Conservation (phyloP, 768 basidiomycete genomes). For the Trametes gibbosa region DNA sequence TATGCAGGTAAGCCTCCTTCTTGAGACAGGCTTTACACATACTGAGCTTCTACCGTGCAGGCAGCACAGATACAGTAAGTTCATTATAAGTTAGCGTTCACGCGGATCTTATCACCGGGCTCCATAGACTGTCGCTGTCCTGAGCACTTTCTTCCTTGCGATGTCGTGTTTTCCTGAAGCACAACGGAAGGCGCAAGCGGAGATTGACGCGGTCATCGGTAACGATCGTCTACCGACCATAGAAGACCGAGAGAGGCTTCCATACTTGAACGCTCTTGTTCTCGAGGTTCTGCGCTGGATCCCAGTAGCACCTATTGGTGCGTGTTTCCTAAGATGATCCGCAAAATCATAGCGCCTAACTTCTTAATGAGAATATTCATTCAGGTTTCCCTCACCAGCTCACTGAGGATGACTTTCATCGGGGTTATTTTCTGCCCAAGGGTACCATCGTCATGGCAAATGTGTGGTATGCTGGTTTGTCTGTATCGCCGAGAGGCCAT, state of each 20-base stretch:
- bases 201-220: conserved; percentile 35
- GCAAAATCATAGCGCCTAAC: background rate
- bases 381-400: conserved; percentile 23
- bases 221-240: conserved; percentile 44
- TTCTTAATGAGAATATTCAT: background rate
- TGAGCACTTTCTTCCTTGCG: conserved; percentile 26
- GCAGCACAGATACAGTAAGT: conserved; percentile 23
- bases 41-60: background rate
- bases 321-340: background rate
- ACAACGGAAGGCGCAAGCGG: conserved; percentile 39
- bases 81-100: background rate
- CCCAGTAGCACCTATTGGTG: conserved; percentile 34
- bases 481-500: background rate
- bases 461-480: conserved; percentile 19
- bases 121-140: conserved; percentile 33
- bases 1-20: conserved; percentile 13
- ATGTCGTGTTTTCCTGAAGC: conserved; percentile 38
- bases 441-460: conserved; percentile 30
- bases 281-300: conserved; percentile 37
- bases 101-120: background rate
- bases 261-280: conserved; percentile 26
- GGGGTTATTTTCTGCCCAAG: conserved; percentile 29
- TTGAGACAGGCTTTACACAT: background rate
- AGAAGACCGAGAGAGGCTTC: conserved; percentile 19
- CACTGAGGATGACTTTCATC: conserved; percentile 28